Evolutionary conservation across 2,329 filamentous ascomycete genomes (phyloP), one percentile per base, ranked within the genome.

Genomic region (Blumeriella jaapii): DNA sequence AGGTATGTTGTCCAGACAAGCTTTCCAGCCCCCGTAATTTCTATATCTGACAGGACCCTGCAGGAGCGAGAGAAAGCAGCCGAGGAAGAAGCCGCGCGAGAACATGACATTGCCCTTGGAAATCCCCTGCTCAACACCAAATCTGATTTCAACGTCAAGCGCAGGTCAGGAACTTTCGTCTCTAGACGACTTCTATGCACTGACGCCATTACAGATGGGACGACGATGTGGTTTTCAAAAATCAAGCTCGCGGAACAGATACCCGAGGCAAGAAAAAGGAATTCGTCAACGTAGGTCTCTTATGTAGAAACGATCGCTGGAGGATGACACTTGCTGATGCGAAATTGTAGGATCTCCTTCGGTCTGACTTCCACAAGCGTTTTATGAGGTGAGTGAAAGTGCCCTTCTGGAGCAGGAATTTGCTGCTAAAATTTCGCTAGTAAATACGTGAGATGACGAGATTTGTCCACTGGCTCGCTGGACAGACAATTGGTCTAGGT

Each of bases 221-320:
- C 51, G 91, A 98, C 52, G 91, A 98, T 57, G 91, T 98, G 9
- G 87, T 98, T 2, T 98, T 98, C 64, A 96, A 94, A 67, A 98
- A 98, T 59, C 91, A 98, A 63, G 91, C 89, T 20, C 73, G 91
- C 40, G 91, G 89, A 6, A 94, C 87, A 0, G 89, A 96, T 55
- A 85, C 95, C 44, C 87, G 80, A 65, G 77, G 80, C 44, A 86
- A 81, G 65, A 74, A 71, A 61, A 93, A 89, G 65, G 87, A 94
- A 60, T 98, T 98, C 62, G 87, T 98, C 59, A 98, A 98, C 56
- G 86, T 84, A 58, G 63, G 77, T 64, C 17, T 8, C 26, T 31
- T 6, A 31, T 42, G 19, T 29, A 34, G 17, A 24, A 39, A 34
- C 29, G 23, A 34, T 34, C 24, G 30, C 25, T 31, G 20, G 14